A percentile compares a stretch with the other conserved stretches of the same genome.
Evolutionary conservation across 169 alveolate genomes (phyloP).

Genomic region (Theileria luwenshuni): DNA sequence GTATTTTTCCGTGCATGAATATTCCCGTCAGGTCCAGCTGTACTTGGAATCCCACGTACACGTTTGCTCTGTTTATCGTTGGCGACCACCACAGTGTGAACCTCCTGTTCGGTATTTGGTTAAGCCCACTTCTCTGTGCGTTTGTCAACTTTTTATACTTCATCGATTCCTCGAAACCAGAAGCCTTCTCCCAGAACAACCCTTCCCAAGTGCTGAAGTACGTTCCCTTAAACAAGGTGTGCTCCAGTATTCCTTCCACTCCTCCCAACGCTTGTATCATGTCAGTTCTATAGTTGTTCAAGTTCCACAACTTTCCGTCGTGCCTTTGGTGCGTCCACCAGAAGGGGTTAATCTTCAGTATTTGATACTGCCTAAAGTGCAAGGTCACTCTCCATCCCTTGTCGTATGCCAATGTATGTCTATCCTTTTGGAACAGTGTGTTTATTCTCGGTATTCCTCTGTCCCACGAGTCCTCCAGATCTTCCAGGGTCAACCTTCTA

Average conservation of each 20-base stretch:
- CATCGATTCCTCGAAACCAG: slow-evolving; percentile 99
- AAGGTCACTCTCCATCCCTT: slow-evolving; percentile 99
- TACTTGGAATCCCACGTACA: slow-evolving; percentile 99
- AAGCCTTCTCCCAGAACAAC: slow-evolving; percentile 99
- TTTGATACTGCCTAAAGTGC: slow-evolving; percentile 97
- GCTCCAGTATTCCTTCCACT: slow-evolving; percentile 99
- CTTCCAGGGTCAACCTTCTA: slow-evolving; percentile 97
- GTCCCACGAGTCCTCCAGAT: slow-evolving; percentile 99
- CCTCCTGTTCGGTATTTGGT: slow-evolving; percentile 99
- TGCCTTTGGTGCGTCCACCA: slow-evolving; percentile 99
- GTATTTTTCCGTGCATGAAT: slow-evolving; percentile 99
- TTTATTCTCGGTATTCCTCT: slow-evolving; percentile 99
- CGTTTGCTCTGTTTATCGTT: slow-evolving; percentile 99
- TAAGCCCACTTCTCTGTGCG: slow-evolving; percentile 99
- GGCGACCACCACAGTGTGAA: slow-evolving; percentile 99
- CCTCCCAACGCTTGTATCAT: slow-evolving; percentile 99
- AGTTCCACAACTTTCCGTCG: slow-evolving; percentile 99
- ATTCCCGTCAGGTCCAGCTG: slow-evolving; percentile 99
- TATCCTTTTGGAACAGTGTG: slow-evolving; percentile 99
- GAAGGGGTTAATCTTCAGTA: slow-evolving; percentile 96
- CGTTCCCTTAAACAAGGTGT: slow-evolving; percentile 99
- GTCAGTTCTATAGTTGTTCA: slow-evolving; percentile 99
- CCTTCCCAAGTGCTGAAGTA: slow-evolving; percentile 99
- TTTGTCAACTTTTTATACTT: slow-evolving; percentile 98
- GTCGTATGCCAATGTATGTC: slow-evolving; percentile 99